Evolutionary conservation across 2,329 filamentous ascomycete genomes (phyloP), one percentile per base, ranked within the genome.

Genomic region (Aspergillus unguis): DNA sequence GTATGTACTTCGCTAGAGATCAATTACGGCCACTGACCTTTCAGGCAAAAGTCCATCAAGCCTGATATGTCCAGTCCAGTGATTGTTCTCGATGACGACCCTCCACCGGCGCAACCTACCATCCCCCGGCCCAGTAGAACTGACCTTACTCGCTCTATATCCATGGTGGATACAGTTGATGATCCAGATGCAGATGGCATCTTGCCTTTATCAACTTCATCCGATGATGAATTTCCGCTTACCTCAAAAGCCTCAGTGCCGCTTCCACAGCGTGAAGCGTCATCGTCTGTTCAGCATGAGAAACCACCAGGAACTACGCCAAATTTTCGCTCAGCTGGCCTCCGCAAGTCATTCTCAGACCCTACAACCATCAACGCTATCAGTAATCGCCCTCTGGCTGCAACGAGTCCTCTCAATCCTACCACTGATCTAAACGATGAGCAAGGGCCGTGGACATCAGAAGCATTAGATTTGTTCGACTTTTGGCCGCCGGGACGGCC

Each of bases 391-490:
- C 46, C 63, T 11, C 55, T 57, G 6, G 48, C 59, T 6, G 58
- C 56, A 17, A 58, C 46, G 26, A 48, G 53, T 26, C 56, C 62
- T 6, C 54, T 61, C 3, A 60, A 59, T 40, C 47, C 52, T 7
- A 17, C 41, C 11, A 57, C 61, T 26, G 53, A 60, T 6, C 56
- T 54, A 23, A 51, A 43, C 6, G 37, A 53, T 5, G 70, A 71
- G 38, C 61, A 69, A 52, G 72, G 72, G 0, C 71, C 72, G 0
- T 75, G 72, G 72, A 75, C 72, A 4, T 60, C 62, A 0, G 72
- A 75, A 54, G 72, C 72, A 10, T 58, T 71, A 27, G 70, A 75
- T 59, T 59, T 75, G 23, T 75, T 75, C 57, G 72, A 74, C 41
- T 75, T 70, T 55, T 75, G 72, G 72, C 72, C 72, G 11, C 65